Evolutionary conservation across 805 yeast species (phyloP).

Genomic region (Wickerhamiella kurtzmanii): DNA sequence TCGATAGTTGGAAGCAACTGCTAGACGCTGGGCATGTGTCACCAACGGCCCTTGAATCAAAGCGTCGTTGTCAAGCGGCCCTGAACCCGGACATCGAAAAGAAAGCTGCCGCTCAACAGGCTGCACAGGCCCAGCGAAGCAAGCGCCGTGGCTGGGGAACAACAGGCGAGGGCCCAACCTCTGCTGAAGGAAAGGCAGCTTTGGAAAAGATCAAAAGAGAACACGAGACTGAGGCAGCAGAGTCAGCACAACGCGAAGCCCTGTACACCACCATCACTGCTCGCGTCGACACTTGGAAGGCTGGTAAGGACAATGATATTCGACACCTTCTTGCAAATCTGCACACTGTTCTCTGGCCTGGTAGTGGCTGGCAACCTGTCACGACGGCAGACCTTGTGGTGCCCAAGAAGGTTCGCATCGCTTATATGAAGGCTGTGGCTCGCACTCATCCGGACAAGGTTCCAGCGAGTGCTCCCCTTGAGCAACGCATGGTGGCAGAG

Average conservation of each 20-base stretch:
- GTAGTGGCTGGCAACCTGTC: conserved; percentile 51
- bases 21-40: conserved; percentile 56
- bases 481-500: conserved; percentile 73
- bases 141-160: conserved; percentile 19
- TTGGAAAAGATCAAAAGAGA: conserved; percentile 38
- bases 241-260: conserved; percentile 44
- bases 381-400: conserved; percentile 63
- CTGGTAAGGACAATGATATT: conserved; percentile 67
- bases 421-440: conserved; percentile 70
- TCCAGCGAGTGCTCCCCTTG: conserved; percentile 41
- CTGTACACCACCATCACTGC: conserved; percentile 51
- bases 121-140: conserved; percentile 3
- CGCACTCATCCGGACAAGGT: conserved; percentile 79
- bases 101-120: conserved; percentile 9
- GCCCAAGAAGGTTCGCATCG: conserved; percentile 77
- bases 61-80: conserved; percentile 57
- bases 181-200: conserved; percentile 31
- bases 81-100: conserved; percentile 39
- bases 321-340: conserved; percentile 63
- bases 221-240: conserved; percentile 32
- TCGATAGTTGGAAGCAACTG: conserved; percentile 45
- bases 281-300: conserved; percentile 48
- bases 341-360: conserved; percentile 55
- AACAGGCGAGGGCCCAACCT: conserved; percentile 18
- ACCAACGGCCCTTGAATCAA: conserved; percentile 61